A percentile compares a stretch with the other conserved stretches of the same genome.
Evolutionary conservation across 352 stramenopile species (phyloP).

Genomic region (Globisporangium solare): DNA sequence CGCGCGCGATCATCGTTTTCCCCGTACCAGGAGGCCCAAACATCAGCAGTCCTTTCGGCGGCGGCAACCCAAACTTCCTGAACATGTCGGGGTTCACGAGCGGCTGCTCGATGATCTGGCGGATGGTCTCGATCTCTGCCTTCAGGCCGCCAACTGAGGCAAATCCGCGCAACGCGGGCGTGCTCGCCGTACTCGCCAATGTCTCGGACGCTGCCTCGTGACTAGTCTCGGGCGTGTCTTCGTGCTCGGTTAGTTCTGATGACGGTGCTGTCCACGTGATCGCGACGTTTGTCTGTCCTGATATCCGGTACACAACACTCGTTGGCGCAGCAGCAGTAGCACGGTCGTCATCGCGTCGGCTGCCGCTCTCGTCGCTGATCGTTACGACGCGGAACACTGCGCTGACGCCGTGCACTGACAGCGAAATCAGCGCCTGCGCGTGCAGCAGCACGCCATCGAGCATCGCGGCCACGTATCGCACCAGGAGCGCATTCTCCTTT

Average conservation of each 20-base stretch:
- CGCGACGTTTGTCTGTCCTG: not conserved
- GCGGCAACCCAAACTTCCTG: constrained; percentile 90
- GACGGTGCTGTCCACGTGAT: constrained; percentile 1
- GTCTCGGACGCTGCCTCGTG: not conserved
- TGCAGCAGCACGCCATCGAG: constrained; percentile 63
- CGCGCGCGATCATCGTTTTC: constrained; percentile 94
- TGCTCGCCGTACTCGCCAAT: not conserved
- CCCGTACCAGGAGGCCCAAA: constrained; percentile 95
- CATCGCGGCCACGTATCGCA: constrained; percentile 56
- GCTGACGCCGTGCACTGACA: constrained; percentile 53
- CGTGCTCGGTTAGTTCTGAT: not conserved
- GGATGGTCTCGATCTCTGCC: constrained; percentile 92
- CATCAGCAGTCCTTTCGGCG: constrained; percentile 93
- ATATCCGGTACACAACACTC: constrained; percentile 6
- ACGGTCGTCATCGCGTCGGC: not conserved
- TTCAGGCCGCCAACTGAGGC: constrained; percentile 81
- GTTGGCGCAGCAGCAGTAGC: not conserved
- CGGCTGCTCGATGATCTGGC: constrained; percentile 96
- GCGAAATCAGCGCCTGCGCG: constrained; percentile 36
- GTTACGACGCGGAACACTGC: constrained; percentile 45
- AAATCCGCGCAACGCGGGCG: constrained; percentile 46
- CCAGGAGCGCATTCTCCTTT: constrained; percentile 50
- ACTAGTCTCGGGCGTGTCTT: not conserved
- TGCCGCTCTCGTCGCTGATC: constrained; percentile 17
- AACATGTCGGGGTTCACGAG: constrained; percentile 93